Percentiles rank a stretch among this genome's conserved stretches.
Evolutionary conservation across 306 rosid genomes (phyloP).

Genomic region (Begonia loranthoides): DNA sequence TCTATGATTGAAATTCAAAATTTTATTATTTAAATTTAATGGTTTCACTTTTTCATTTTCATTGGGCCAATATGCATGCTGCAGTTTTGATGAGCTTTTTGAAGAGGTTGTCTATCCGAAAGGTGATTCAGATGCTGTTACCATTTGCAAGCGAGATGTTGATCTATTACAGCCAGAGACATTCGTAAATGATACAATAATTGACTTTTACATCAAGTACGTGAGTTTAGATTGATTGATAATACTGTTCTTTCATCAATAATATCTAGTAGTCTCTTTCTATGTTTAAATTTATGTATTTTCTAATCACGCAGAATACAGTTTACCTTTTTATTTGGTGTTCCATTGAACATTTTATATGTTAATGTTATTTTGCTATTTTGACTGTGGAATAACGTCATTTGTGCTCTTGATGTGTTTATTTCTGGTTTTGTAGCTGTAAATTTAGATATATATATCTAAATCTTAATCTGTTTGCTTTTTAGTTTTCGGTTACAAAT

Average conservation of each 20-base stretch:
- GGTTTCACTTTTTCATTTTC: too few species aligned
- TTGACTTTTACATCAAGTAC: slow-evolving; percentile 87
- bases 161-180: slow-evolving; percentile 90
- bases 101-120: slow-evolving; percentile 78
- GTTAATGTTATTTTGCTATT: neutral
- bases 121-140: slow-evolving; percentile 91
- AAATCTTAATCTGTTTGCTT: neutral
- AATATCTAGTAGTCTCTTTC: neutral
- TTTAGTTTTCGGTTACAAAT: neutral
- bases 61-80: neutral
- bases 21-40: too few species aligned
- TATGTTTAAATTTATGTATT: too few species aligned
- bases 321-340: neutral
- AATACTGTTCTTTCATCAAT: neutral
- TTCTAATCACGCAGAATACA: neutral
- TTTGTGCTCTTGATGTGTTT: neutral
- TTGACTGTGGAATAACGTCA: neutral
- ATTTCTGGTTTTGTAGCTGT: neutral
- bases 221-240: slow-evolving; percentile 16
- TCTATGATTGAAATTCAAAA: too few species aligned
- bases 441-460: neutral
- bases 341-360: neutral
- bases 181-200: slow-evolving; percentile 79
- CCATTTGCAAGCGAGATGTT: slow-evolving; percentile 84
- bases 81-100: slow-evolving; percentile 73